phyloP scores from a whole-genome alignment of 1,139 yeast species.

The Geotrichum klebahnii region DNA sequence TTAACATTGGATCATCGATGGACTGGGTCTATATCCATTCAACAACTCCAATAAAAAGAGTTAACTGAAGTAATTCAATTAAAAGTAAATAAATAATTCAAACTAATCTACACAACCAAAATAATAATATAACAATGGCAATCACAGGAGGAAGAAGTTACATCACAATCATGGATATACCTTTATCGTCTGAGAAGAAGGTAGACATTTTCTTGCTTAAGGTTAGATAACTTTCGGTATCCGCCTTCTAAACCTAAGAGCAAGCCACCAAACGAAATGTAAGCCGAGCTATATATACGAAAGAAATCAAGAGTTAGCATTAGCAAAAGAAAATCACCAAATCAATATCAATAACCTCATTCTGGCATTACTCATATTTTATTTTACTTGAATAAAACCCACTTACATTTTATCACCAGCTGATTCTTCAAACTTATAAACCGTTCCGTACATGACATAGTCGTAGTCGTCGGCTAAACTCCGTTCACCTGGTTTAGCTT shows the following conservation, averaged over 20 bases:
- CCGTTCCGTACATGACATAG: constrained; percentile 97
- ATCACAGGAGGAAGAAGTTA: background rate
- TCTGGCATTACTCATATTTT: no score
- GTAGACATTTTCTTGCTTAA: constrained; percentile 92
- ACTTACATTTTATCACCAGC: constrained; percentile 52
- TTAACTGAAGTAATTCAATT: background rate
- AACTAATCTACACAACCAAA: no score
- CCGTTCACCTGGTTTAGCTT: constrained; percentile 73
- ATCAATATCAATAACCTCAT: no score
- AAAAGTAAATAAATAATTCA: background rate
- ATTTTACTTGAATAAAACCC: no score
- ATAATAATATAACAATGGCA: no score
- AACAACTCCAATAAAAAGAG: no score
- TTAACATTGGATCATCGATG: no score
- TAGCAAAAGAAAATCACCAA: no score
- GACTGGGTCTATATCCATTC: no score
- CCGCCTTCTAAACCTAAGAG: constrained; percentile 93
- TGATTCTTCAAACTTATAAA: constrained; percentile 92
- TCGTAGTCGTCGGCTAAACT: constrained; percentile 95
- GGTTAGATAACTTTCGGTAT: constrained; percentile 78
- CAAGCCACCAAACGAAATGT: constrained; percentile 77
- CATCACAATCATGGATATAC: background rate
- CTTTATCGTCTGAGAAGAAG: constrained; percentile 69
- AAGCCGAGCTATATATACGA: no score
- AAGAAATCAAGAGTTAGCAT: no score